Percentiles rank a stretch among this genome's conserved stretches.
Conservation (phyloP, 345 rosid species). For the Salix arbutifolia region DNA sequence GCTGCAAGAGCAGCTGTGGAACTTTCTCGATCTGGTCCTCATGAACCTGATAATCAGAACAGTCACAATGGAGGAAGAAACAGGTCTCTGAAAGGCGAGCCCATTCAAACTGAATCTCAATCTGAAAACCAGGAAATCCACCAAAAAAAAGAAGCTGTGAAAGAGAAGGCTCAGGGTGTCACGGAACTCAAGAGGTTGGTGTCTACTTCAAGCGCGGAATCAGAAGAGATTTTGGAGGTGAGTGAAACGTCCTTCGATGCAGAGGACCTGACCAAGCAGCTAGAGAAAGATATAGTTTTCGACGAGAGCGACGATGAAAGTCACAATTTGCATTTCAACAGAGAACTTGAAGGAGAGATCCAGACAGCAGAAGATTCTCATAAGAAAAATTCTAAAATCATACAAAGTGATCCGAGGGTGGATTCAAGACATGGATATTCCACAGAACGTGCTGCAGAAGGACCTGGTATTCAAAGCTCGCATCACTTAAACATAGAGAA, state of each 20-base stretch:
- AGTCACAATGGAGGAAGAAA: constrained; percentile 16
- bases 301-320: constrained; percentile 51
- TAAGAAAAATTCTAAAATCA: constrained; percentile 26
- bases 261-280: constrained; percentile 43
- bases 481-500: constrained; percentile 31
- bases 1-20: constrained; percentile 96
- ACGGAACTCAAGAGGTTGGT: constrained; percentile 29
- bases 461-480: constrained; percentile 24
- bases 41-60: constrained; percentile 38
- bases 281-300: constrained; percentile 58
- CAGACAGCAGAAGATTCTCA: not conserved
- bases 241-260: constrained; percentile 29
- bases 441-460: constrained; percentile 20
- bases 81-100: not conserved
- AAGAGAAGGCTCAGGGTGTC: not conserved
- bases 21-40: constrained; percentile 61
- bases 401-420: constrained; percentile 30
- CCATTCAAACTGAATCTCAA: constrained; percentile 13
- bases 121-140: constrained; percentile 11
- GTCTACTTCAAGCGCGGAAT: constrained; percentile 40
- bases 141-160: constrained; percentile 12
- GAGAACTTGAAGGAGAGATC: constrained; percentile 12
- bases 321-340: constrained; percentile 6
- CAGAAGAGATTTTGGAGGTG: constrained; percentile 30
- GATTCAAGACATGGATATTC: constrained; percentile 23